These are phyloP conservation scores for Ophiosphaerella herpotricha DNA, from an alignment of 2,329 filamentous ascomycete species.

Conservation along the genomic window DNA sequence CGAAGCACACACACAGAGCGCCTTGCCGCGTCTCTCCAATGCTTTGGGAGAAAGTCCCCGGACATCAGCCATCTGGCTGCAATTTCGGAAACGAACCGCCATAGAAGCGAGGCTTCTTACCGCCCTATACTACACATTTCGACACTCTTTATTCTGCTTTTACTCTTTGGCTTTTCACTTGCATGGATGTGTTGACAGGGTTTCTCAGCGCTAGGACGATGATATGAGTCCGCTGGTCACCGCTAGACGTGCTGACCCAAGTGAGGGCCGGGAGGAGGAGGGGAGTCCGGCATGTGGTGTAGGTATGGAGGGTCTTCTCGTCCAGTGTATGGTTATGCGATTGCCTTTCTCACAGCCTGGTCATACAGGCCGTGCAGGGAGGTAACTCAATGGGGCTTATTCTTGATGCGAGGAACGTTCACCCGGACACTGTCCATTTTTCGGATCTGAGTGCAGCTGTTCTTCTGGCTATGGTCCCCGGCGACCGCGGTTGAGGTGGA, in stretches of 20 bases:
- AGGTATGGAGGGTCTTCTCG: slow-evolving; percentile 68
- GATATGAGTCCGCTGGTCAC: slow-evolving; percentile 80
- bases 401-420: slow-evolving; percentile 94
- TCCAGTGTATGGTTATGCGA: slow-evolving; percentile 98
- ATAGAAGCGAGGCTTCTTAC: slow-evolving; percentile 93
- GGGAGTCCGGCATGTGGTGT: slow-evolving; percentile 28
- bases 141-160: slow-evolving; percentile 56
- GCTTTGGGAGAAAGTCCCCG: slow-evolving; percentile 99
- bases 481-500: slow-evolving; percentile 15
- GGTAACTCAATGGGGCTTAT: slow-evolving; percentile 99
- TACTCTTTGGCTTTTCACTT: slow-evolving; percentile 51
- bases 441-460: slow-evolving; percentile 51
- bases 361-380: slow-evolving; percentile 41
- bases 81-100: slow-evolving; percentile 97
- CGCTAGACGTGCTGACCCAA: slow-evolving; percentile 25
- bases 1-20: slow-evolving; percentile 92
- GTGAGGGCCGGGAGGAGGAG: slow-evolving; percentile 38
- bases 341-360: slow-evolving; percentile 63
- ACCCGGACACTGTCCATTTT: slow-evolving; percentile 46
- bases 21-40: slow-evolving; percentile 40
- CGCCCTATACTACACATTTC: slow-evolving; percentile 44
- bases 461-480: slow-evolving; percentile 13
- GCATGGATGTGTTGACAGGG: slow-evolving; percentile 34
- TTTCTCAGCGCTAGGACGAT: slow-evolving; percentile 69
- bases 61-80: slow-evolving; percentile 68